phyloP scores from a whole-genome alignment of 1,139 yeast species.

The Saccharomyces hybrid region DNA sequence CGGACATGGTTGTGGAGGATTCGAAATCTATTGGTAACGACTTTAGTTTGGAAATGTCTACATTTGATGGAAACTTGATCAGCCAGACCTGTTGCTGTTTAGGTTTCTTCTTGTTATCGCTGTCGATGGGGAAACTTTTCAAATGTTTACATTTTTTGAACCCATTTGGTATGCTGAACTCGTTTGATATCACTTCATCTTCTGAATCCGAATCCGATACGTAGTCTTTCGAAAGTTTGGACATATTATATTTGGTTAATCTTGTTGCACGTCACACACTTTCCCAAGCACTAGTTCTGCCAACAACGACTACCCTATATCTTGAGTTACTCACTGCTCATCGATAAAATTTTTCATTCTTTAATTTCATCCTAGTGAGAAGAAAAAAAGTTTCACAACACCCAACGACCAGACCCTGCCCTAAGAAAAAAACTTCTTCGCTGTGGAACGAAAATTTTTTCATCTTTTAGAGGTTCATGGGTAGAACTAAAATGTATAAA shows the following conservation, averaged over 20 bases:
- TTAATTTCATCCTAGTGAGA: not conserved
- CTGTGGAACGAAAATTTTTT: not conserved
- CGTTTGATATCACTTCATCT: slow-evolving; percentile 14
- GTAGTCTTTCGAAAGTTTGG: slow-evolving; percentile 24
- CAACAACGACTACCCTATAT: not conserved
- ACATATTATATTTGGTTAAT: slow-evolving; percentile 6
- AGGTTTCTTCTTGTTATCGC: slow-evolving; percentile 16
- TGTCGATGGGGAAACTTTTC: slow-evolving; percentile 18
- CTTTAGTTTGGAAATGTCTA: slow-evolving; percentile 47
- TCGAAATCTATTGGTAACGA: slow-evolving; percentile 49
- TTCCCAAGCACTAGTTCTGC: not conserved
- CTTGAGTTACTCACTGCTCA: not conserved
- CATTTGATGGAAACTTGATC: slow-evolving; percentile 58
- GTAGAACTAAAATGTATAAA: not conserved
- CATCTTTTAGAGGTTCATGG: not conserved
- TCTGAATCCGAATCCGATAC: slow-evolving; percentile 26
- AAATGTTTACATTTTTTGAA: slow-evolving; percentile 27
- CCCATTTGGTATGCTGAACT: slow-evolving; percentile 19
- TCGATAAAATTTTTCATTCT: not conserved
- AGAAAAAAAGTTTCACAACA: not conserved
- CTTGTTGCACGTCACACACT: not conserved
- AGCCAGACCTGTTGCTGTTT: slow-evolving; percentile 59
- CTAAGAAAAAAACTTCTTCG: not conserved
- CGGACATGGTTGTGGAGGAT: slow-evolving; percentile 35
- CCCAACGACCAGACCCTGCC: not conserved